Conservation (phyloP, 768 basidiomycete genomes). For the Tremella fuciformis region DNA sequence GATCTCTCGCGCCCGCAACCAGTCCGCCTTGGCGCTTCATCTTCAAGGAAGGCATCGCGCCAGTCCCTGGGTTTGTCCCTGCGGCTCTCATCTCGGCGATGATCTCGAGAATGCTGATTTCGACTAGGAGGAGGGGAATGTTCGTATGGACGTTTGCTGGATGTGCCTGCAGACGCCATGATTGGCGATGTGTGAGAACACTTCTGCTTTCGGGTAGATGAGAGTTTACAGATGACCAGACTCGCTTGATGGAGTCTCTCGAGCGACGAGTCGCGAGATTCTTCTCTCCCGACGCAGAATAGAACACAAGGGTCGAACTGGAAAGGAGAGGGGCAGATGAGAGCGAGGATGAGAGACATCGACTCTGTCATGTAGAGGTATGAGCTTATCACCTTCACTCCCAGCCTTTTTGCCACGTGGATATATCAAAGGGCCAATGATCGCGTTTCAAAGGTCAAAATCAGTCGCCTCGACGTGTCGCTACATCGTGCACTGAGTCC, state of each 20-base stretch:
- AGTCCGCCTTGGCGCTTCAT: constrained; percentile 16
- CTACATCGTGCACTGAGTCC: too few relatives aligned
- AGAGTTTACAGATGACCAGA: constrained; percentile 23
- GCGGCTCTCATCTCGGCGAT: not conserved
- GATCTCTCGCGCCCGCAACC: constrained; percentile 1
- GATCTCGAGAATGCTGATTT: constrained; percentile 8
- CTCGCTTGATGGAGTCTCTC: too few relatives aligned
- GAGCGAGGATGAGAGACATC: too few relatives aligned
- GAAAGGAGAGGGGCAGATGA: too few relatives aligned
- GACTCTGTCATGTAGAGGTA: too few relatives aligned
- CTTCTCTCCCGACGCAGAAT: too few relatives aligned
- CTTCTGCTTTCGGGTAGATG: constrained; percentile 15
- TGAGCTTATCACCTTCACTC: too few relatives aligned
- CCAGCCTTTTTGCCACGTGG: not conserved
- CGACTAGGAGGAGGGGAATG: constrained; percentile 8
- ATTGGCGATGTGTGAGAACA: constrained; percentile 23
- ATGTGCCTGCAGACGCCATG: constrained; percentile 29
- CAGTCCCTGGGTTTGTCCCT: constrained; percentile 44
- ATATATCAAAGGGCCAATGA: too few relatives aligned
- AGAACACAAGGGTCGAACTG: too few relatives aligned
- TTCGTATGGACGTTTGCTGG: constrained; percentile 25
- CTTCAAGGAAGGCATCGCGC: constrained; percentile 50
- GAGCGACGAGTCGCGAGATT: too few relatives aligned
- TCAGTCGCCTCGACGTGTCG: constrained; percentile 20
- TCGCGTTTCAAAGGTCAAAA: constrained; percentile 3